Percentiles rank a stretch among this genome's conserved stretches.
Conservation (phyloP, 306 rosid species). For the Pyrus pyrifolia region DNA sequence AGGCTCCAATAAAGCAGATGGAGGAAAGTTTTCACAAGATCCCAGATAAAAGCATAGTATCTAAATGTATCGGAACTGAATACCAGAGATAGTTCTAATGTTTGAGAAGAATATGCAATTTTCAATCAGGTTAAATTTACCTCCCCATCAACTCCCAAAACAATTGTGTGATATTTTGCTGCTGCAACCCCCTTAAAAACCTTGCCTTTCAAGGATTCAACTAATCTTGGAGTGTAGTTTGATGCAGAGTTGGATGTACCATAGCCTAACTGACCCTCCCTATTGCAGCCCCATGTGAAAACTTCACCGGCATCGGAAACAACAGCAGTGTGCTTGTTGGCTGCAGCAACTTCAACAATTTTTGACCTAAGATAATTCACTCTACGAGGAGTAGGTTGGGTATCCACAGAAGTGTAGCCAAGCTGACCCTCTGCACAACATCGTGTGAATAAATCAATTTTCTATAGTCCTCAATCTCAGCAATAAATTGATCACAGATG, state of each 20-base stretch:
- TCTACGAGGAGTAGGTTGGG: constrained; percentile 90
- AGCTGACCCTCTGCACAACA: constrained; percentile 89
- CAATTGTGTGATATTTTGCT: constrained; percentile 87
- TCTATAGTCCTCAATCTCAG: constrained; percentile 10
- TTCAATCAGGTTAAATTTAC: constrained; percentile 33
- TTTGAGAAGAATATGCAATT: neutral
- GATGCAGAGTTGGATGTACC: constrained; percentile 98
- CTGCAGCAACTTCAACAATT: constrained; percentile 81
- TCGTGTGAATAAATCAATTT: constrained; percentile 6
- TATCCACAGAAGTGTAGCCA: constrained; percentile 91
- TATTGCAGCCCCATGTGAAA: constrained; percentile 93
- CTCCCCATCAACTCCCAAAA: constrained; percentile 95
- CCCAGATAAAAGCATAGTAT: neutral
- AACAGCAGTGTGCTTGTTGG: constrained; percentile 95
- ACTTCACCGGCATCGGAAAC: constrained; percentile 85
- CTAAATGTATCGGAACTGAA: neutral
- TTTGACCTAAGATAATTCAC: constrained; percentile 77
- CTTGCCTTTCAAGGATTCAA: constrained; percentile 92
- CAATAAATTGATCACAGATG: neutral
- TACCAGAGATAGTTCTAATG: neutral
- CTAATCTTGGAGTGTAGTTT: constrained; percentile 79
- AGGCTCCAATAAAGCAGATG: neutral
- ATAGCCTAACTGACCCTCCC: constrained; percentile 97
- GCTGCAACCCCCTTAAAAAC: constrained; percentile 59
- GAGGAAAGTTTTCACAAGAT: neutral